Conservation (phyloP, 176 grass and related monocot species). For the Poa pratensis region DNA sequence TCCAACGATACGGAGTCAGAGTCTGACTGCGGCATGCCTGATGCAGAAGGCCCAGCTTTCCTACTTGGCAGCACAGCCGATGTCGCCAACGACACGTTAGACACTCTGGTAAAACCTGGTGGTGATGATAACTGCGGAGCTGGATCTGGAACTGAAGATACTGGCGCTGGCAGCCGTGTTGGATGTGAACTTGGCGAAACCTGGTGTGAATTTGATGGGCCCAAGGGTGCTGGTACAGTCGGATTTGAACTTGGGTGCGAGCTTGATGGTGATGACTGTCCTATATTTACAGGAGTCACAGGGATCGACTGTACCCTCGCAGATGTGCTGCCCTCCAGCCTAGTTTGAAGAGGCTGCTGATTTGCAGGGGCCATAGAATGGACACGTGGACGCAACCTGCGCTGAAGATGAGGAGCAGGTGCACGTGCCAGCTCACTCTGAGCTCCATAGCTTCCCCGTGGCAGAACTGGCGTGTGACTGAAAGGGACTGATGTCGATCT, state of each 20-base stretch:
- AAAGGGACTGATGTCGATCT: conserved; percentile 43
- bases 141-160: conserved; percentile 9
- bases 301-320: conserved; percentile 19
- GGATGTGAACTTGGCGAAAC: conserved; percentile 1
- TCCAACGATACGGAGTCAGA: conserved; percentile 42
- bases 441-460: conserved; percentile 44
- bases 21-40: neutral
- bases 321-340: conserved; percentile 24
- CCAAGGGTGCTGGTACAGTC: neutral
- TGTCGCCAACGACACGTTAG: neutral
- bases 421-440: conserved; percentile 56
- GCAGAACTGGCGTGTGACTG: conserved; percentile 35
- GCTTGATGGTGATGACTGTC: conserved; percentile 10
- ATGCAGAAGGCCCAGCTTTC: neutral
- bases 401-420: conserved; percentile 77
- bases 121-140: neutral
- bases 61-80: neutral
- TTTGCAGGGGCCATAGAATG: conserved; percentile 38
- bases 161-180: neutral
- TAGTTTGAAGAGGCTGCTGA: conserved; percentile 44
- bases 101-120: neutral
- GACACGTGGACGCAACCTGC: conserved; percentile 36
- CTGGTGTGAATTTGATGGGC: neutral
- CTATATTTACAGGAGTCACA: conserved; percentile 5
- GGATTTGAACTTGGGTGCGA: neutral